Evolutionary conservation across 345 rosid species (phyloP).

Genomic region (Atalantia buxifolia): DNA sequence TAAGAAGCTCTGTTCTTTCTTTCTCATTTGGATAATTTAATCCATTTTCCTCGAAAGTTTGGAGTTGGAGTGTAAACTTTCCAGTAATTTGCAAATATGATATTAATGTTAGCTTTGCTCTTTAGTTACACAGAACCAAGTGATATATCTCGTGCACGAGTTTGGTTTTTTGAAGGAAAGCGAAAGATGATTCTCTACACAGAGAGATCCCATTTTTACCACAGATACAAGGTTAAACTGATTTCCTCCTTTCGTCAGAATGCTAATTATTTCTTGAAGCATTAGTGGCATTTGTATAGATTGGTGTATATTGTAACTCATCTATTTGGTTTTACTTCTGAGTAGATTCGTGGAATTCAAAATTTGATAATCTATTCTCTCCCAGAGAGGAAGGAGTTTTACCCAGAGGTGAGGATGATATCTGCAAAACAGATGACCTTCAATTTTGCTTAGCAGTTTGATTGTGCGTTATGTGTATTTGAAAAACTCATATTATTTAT

Average conservation of each 20-base stretch:
- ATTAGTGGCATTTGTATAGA: neutral
- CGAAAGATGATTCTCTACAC: slow-evolving; percentile 86
- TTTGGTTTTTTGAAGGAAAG: slow-evolving; percentile 66
- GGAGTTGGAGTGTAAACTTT: slow-evolving; percentile 1
- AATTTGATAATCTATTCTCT: slow-evolving; percentile 84
- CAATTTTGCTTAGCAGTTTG: neutral
- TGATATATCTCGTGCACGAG: slow-evolving; percentile 80
- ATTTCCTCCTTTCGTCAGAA: neutral
- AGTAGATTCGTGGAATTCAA: slow-evolving; percentile 82
- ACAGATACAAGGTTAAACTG: slow-evolving; percentile 70
- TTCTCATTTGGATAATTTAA: neutral
- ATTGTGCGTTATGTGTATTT: neutral
- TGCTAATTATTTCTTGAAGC: slow-evolving; percentile 2
- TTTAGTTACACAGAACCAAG: slow-evolving; percentile 62
- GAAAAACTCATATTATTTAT: neutral
- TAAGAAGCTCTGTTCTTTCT: slow-evolving; percentile 35
- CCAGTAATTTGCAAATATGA: neutral
- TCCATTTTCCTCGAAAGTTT: neutral
- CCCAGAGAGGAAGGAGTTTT: slow-evolving; percentile 92
- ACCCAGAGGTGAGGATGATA: slow-evolving; percentile 64
- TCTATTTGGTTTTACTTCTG: slow-evolving; percentile 9
- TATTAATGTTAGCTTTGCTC: slow-evolving; percentile 2
- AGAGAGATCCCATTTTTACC: slow-evolving; percentile 81
- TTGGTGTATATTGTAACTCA: slow-evolving; percentile 1
- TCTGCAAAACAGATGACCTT: slow-evolving; percentile 1